Evolutionary conservation across 2,329 filamentous ascomycete species (phyloP).

Genomic region (Leptoxyphium fumago): DNA sequence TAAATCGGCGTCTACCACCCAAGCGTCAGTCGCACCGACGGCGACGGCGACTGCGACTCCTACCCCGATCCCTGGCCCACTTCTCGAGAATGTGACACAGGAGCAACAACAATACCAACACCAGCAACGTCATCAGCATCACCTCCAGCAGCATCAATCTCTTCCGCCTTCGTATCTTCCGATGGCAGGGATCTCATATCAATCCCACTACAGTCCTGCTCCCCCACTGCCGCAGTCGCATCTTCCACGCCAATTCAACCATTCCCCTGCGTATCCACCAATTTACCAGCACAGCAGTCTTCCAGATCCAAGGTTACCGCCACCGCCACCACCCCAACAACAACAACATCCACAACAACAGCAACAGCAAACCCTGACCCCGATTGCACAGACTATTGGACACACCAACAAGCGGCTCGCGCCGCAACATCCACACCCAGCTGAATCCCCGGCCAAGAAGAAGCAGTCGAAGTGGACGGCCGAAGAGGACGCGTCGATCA

Average conservation of each 20-base stretch:
- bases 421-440: conserved; percentile 31
- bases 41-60: conserved; percentile 11
- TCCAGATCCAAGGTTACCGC: conserved; percentile 1
- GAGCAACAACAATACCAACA: conserved; percentile 7
- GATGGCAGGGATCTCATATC: conserved; percentile 13
- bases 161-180: conserved; percentile 12
- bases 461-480: conserved; percentile 95
- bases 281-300: conserved; percentile 3
- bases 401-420: conserved; percentile 25
- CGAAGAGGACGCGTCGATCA: conserved; percentile 86
- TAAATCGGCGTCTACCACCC: conserved; percentile 2
- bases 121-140: conserved; percentile 9
- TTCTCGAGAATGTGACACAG: not conserved
- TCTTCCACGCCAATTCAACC: not conserved
- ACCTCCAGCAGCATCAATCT: conserved; percentile 2
- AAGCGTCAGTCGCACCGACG: conserved; percentile 8
- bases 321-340: not conserved
- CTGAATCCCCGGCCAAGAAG: conserved; percentile 65
- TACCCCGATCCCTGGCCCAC: not conserved
- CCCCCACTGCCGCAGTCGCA: not conserved
- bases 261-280: conserved; percentile 1
- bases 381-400: conserved; percentile 28
- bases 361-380: conserved; percentile 4
- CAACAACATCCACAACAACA: not conserved
- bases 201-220: conserved; percentile 2